Conservation (phyloP, 768 basidiomycete species). For the Pisolithus marmoratus region DNA sequence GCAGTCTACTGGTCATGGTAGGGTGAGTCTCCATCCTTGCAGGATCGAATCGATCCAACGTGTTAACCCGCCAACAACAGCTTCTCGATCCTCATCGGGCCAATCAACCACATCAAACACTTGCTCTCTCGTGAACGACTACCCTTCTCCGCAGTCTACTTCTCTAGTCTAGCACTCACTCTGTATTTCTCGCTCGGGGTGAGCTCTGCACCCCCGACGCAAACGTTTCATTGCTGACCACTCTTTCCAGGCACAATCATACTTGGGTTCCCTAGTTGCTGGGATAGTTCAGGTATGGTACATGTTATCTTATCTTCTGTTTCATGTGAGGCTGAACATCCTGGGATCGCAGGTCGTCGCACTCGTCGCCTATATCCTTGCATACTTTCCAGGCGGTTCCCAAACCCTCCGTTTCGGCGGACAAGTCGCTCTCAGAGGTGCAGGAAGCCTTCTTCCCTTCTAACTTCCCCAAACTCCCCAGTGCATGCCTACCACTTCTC, state of each 20-base stretch:
- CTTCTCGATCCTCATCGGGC: constrained; percentile 83
- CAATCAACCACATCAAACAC: constrained; percentile 89
- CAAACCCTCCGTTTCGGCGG: constrained; percentile 78
- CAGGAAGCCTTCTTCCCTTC: constrained; percentile 75
- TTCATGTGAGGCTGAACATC: background rate
- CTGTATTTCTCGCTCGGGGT: constrained; percentile 91
- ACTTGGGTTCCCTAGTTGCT: constrained; percentile 78
- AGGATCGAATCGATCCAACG: background rate
- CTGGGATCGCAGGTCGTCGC: constrained; percentile 54
- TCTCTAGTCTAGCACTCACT: constrained; percentile 77
- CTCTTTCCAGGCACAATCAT: constrained; percentile 64
- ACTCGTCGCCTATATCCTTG: constrained; percentile 82
- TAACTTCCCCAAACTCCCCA: constrained; percentile 28
- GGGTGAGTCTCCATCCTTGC: constrained; percentile 48
- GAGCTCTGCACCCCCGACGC: constrained; percentile 21
- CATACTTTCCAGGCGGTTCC: constrained; percentile 91
- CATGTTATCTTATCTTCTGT: background rate
- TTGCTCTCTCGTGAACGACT: constrained; percentile 75
- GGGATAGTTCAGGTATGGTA: constrained; percentile 70
- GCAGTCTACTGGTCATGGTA: constrained; percentile 92
- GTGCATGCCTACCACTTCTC: background rate
- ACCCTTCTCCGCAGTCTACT: constrained; percentile 80
- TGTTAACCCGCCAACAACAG: constrained; percentile 29
- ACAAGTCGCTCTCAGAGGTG: constrained; percentile 77
- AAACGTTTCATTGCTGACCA: background rate